These are phyloP conservation scores for Epichloe brachyelytri DNA, from an alignment of 2,329 filamentous ascomycete genomes.

Conservation along the genomic window DNA sequence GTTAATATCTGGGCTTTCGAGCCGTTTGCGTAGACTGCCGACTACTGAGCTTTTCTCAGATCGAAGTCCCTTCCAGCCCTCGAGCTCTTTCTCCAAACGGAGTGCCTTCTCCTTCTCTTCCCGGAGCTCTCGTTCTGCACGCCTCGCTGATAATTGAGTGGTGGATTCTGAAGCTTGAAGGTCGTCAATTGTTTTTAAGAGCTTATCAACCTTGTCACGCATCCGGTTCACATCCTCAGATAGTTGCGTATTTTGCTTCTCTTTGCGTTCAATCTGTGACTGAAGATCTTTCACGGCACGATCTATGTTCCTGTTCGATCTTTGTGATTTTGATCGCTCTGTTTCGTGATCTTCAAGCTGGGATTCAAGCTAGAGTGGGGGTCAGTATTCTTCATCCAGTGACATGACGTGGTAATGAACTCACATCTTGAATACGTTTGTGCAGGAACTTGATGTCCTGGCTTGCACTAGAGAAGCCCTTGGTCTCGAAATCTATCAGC, in stretches of 20 bases:
- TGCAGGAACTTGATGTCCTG: slow-evolving; percentile 93
- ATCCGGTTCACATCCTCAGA: slow-evolving; percentile 73
- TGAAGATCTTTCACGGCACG: slow-evolving; percentile 89
- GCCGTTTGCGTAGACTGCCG: slow-evolving; percentile 26
- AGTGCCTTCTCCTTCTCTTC: slow-evolving; percentile 76
- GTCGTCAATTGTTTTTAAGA: slow-evolving; percentile 85
- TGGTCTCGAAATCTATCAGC: slow-evolving; percentile 89
- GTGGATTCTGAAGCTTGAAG: slow-evolving; percentile 77
- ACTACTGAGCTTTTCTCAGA: slow-evolving; percentile 44
- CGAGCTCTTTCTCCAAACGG: slow-evolving; percentile 76
- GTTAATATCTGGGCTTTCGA: slow-evolving; percentile 37
- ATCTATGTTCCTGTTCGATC: slow-evolving; percentile 83
- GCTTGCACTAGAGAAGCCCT: slow-evolving; percentile 87
- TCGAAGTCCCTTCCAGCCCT: slow-evolving; percentile 67
- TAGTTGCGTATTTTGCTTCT: slow-evolving; percentile 72
- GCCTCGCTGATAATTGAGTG: slow-evolving; percentile 67
- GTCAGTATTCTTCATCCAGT: slow-evolving; percentile 16
- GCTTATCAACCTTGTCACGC: slow-evolving; percentile 81
- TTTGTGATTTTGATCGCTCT: slow-evolving; percentile 66
- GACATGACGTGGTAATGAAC: slow-evolving; percentile 15
- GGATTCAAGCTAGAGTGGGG: slow-evolving; percentile 57
- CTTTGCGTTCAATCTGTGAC: slow-evolving; percentile 80
- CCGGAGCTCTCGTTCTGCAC: slow-evolving; percentile 78
- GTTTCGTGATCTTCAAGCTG: slow-evolving; percentile 75
- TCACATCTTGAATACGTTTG: slow-evolving; percentile 88